Evolutionary conservation across 2,329 filamentous ascomycete genomes (phyloP), one percentile per base, ranked within the genome.

Genomic region (Aspergillus hortae): DNA sequence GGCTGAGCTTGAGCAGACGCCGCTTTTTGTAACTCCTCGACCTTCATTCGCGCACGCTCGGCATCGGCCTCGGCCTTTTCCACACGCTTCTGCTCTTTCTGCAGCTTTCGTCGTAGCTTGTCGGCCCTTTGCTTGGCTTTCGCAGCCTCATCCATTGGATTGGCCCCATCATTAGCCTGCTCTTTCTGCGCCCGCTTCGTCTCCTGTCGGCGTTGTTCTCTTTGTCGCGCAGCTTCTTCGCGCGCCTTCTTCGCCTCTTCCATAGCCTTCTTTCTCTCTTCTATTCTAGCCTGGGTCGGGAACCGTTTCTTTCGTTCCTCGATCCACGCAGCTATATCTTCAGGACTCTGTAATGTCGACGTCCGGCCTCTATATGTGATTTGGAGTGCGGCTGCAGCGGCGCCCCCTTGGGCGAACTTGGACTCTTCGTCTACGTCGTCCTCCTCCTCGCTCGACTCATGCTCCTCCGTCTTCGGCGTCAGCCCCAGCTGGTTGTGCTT

Each of bases 281-380:
- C 69, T 25, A 70, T 78, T 50, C 89, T 85, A 53, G 83, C 83
- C 67, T 84, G 83, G 2, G 92, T 96, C 2, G 92, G 92, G 67
- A 83, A 97, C 47, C 87, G 86, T 58, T 84, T 87, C 66, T 81
- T 87, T 53, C 92, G 84, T 69, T 96, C 90, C 46, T 84, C 84
- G 56, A 95, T 83, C 84, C 90, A 97, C 6, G 84, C 82, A 21
- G 84, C 81, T 50, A 96, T 79, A 64, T 96, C 91, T 53, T 82
- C 82, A 14, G 79, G 67, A 6, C 77, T 78, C 49, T 77, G 75
- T 21, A 87, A 67, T 0, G 74, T 78, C 3, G 80, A 67, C 42
- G 80, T 76, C 61, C 77, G 68, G n/a, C 81, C 80, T 58, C 78
- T 76, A 60, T 83, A 82, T 51, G 81, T 79, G 56, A 86, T 79